phyloP scores from a whole-genome alignment of 257 asterid species.

The Solanum lycopersicoides region DNA sequence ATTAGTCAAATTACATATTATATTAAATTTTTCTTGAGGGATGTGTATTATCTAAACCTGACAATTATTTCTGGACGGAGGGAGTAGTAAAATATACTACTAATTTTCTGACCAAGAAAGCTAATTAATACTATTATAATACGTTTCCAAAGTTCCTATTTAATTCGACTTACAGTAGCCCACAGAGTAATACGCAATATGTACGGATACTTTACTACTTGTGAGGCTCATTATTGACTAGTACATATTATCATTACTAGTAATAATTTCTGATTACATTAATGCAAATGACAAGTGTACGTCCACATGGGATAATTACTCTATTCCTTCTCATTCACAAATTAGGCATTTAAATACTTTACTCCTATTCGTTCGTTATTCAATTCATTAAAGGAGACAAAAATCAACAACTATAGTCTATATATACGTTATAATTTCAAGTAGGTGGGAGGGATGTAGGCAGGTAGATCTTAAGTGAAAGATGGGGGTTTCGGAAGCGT shows the following conservation, averaged over 20 bases:
- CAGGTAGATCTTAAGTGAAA: neutral
- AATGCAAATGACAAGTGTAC: neutral
- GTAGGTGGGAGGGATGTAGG: too few relatives aligned
- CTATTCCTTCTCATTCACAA: neutral
- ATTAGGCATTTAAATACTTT: neutral
- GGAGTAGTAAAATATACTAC: too few relatives aligned
- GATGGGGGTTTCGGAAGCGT: fast-evolving
- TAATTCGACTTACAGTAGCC: neutral
- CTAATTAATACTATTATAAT: neutral
- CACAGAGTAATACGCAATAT: neutral
- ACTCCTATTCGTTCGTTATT: neutral
- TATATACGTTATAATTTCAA: neutral
- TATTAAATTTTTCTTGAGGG: too few relatives aligned
- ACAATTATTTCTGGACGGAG: too few relatives aligned
- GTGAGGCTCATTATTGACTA: neutral
- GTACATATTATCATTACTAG: neutral
- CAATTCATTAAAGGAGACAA: neutral
- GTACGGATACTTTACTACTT: neutral
- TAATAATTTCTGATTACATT: neutral
- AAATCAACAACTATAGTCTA: neutral
- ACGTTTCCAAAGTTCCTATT: neutral
- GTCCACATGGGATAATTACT: neutral
- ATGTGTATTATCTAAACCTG: too few relatives aligned
- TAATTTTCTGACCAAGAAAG: neutral
- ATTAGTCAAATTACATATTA: too few relatives aligned